Percentiles rank a stretch among this genome's conserved stretches.
Conservation (phyloP, 2,329 filamentous ascomycete species). For the Metarhizium guizhouense region DNA sequence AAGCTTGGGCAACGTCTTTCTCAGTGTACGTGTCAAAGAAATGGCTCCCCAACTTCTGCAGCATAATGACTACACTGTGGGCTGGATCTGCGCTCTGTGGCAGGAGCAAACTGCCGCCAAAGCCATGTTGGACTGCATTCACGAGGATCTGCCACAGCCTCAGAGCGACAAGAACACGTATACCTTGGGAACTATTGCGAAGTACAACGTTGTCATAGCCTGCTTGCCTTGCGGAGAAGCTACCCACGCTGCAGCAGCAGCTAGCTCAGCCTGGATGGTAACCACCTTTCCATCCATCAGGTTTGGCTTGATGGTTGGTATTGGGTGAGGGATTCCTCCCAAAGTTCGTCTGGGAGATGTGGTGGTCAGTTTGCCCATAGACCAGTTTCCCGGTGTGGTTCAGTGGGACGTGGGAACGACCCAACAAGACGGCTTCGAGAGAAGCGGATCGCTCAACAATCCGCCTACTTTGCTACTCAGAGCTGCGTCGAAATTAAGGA, state of each 20-base stretch:
- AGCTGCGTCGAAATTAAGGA: too few relatives aligned
- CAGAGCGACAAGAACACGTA: constrained; percentile 8
- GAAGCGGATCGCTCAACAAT: not conserved
- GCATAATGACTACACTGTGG: constrained; percentile 24
- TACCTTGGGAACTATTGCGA: constrained; percentile 7
- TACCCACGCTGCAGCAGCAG: not conserved
- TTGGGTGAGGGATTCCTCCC: constrained; percentile 8
- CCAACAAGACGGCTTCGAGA: not conserved
- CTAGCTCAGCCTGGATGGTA: not conserved
- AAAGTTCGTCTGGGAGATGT: constrained; percentile 8
- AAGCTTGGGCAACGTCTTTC: too few relatives aligned
- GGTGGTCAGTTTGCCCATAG: constrained; percentile 6
- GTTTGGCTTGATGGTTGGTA: constrained; percentile 8
- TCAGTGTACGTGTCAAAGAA: too few relatives aligned
- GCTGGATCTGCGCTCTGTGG: constrained; percentile 33
- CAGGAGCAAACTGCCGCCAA: constrained; percentile 28
- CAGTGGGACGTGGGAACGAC: not conserved
- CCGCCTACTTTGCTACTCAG: too few relatives aligned
- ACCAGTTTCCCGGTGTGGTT: not conserved
- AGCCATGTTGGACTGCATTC: constrained; percentile 27
- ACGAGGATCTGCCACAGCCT: constrained; percentile 13
- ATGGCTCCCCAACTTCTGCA: too few relatives aligned
- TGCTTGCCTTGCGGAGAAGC: not conserved
- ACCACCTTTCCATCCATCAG: not conserved
- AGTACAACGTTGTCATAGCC: constrained; percentile 12